Conservation (phyloP, 2,329 filamentous ascomycete genomes). For the Xylaria sp. region DNA sequence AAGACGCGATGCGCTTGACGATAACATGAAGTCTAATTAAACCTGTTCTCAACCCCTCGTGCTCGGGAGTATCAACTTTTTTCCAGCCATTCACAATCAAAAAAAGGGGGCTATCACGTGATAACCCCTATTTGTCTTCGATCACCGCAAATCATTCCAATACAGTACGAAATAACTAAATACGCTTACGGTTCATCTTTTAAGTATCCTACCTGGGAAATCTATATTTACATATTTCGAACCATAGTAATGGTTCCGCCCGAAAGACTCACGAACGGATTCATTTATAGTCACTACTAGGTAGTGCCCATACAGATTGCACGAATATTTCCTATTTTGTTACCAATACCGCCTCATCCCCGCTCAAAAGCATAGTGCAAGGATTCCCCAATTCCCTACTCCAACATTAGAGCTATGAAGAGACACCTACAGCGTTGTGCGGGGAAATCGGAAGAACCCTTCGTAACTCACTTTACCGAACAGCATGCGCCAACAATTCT, state of each 20-base stretch:
- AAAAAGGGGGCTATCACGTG: constrained; percentile 22
- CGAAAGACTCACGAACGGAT: not conserved
- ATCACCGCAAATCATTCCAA: no score
- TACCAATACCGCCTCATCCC: not conserved
- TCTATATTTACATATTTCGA: not conserved
- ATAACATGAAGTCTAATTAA: constrained; percentile 26
- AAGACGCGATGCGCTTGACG: not conserved
- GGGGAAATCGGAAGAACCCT: constrained; percentile 29
- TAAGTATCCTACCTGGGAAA: not conserved
- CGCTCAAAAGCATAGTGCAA: not conserved
- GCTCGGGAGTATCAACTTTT: constrained; percentile 23
- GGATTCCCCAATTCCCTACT: constrained; percentile 24
- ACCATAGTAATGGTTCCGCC: not conserved
- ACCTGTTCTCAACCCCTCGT: constrained; percentile 15
- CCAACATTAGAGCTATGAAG: constrained; percentile 11
- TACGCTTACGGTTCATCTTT: no score
- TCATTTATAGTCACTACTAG: no score
- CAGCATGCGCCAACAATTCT: constrained; percentile 10
- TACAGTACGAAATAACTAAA: no score
- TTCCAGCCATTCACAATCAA: constrained; percentile 13
- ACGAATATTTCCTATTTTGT: constrained; percentile 1
- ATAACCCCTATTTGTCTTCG: not conserved
- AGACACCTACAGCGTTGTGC: constrained; percentile 7
- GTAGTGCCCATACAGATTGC: not conserved
- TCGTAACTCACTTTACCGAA: constrained; percentile 31